Evolutionary conservation across 2,329 filamentous ascomycete genomes (phyloP).

Genomic region (Ascochyta fabae): DNA sequence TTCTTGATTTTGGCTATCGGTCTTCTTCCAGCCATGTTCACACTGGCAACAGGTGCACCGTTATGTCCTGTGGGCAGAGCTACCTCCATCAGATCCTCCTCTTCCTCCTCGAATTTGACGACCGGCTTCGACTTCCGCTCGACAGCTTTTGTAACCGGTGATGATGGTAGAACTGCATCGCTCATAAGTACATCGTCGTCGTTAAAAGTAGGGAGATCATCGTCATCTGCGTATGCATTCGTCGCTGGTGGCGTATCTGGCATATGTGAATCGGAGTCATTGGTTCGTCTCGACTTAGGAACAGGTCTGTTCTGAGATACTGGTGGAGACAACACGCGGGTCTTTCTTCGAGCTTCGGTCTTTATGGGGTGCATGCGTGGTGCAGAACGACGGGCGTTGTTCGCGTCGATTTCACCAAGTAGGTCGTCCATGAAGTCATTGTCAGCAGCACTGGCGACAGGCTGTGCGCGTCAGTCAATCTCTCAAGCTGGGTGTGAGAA

Average conservation of each 20-base stretch:
- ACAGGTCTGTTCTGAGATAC: conserved; percentile 55
- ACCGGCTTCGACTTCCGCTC: conserved; percentile 68
- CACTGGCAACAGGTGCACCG: conserved; percentile 69
- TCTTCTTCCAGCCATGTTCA: conserved; percentile 85
- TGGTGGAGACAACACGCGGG: conserved; percentile 79
- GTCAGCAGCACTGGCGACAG: conserved; percentile 82
- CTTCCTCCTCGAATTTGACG: conserved; percentile 68
- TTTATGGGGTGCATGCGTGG: conserved; percentile 69
- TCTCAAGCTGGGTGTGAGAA: no score
- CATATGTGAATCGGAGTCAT: conserved; percentile 53
- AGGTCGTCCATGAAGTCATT: conserved; percentile 85
- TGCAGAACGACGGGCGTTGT: conserved; percentile 64
- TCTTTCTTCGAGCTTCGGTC: conserved; percentile 77
- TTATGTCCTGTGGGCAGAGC: conserved; percentile 72
- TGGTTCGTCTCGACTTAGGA: conserved; percentile 26
- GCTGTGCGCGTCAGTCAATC: conserved; percentile 55
- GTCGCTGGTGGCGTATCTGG: conserved; percentile 50
- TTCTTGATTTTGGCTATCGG: conserved; percentile 76
- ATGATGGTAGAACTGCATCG: conserved; percentile 79
- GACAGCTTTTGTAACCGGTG: conserved; percentile 79
- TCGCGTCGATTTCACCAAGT: conserved; percentile 86
- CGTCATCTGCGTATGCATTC: conserved; percentile 56
- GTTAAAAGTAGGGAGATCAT: conserved; percentile 63
- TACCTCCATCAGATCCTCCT: conserved; percentile 86
- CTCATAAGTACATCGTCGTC: conserved; percentile 81